Conservation (phyloP, 805 yeast species). For the Pichia kluyveri region DNA sequence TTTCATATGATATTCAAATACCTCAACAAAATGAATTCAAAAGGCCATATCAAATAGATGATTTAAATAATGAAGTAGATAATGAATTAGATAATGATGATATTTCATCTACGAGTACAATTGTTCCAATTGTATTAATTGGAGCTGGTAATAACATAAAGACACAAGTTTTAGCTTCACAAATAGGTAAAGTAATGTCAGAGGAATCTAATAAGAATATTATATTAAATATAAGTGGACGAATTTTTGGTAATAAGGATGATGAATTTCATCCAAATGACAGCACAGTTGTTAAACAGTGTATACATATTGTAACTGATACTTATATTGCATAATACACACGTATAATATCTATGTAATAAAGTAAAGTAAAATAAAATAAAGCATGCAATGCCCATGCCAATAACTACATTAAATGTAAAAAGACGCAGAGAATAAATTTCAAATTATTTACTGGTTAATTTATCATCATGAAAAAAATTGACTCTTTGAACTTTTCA, state of each 20-base stretch:
- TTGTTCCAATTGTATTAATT: conserved; percentile 27
- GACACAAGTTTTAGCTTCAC: conserved; percentile 38
- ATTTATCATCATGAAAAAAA: no score
- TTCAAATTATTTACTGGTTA: no score
- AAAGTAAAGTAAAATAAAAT: no score
- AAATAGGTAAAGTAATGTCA: conserved; percentile 36
- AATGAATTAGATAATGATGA: neutral
- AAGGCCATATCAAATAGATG: conserved; percentile 11
- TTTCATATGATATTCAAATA: conserved; percentile 36
- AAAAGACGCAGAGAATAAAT: no score
- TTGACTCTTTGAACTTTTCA: no score
- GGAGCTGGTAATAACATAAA: conserved; percentile 38
- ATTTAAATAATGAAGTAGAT: neutral
- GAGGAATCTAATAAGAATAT: conserved; percentile 29
- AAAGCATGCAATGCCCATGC: no score
- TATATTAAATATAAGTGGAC: conserved; percentile 37
- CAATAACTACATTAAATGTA: no score
- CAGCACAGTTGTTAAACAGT: conserved; percentile 3
- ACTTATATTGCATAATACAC: neutral
- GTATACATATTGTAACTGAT: neutral
- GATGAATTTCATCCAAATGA: conserved; percentile 2
- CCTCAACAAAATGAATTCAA: conserved; percentile 12
- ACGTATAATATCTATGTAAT: no score
- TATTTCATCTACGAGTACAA: conserved; percentile 4
- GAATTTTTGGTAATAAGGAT: conserved; percentile 28